These are phyloP conservation scores for Mimosa pudica DNA, from an alignment of 306 rosid genomes.

Conservation along the genomic window DNA sequence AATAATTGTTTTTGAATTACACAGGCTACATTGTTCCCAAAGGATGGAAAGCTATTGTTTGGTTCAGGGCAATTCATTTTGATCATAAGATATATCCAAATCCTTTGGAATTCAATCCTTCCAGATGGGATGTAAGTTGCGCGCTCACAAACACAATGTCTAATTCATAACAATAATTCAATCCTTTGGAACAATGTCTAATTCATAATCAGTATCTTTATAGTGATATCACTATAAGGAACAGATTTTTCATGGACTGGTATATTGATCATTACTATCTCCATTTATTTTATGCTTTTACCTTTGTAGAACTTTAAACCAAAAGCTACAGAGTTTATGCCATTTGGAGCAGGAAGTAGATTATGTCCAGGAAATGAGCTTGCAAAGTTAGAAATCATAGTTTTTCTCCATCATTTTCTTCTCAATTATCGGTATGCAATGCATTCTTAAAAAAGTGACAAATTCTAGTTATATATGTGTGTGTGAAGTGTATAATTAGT, in stretches of 20 bases:
- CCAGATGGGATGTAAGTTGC: slow-evolving; percentile 67
- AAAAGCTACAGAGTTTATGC: background rate
- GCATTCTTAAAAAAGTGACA: background rate
- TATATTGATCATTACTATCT: background rate
- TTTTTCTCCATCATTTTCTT: background rate
- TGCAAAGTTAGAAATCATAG: background rate
- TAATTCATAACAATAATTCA: no score
- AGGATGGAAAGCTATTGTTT: slow-evolving; percentile 70
- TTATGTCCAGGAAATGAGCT: background rate
- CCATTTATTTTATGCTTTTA: background rate
- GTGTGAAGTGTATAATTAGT: background rate
- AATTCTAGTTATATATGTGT: background rate
- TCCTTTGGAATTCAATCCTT: slow-evolving; percentile 71
- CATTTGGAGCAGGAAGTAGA: slow-evolving; percentile 4
- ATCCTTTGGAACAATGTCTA: no score
- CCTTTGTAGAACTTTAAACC: background rate
- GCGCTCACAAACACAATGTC: background rate
- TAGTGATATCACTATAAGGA: no score
- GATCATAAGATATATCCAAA: slow-evolving; percentile 65
- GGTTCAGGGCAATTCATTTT: slow-evolving; percentile 75
- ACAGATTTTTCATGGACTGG: no score
- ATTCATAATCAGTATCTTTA: no score
- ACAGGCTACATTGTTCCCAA: slow-evolving; percentile 73
- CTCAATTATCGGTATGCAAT: background rate
- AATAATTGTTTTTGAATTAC: background rate